phyloP scores from a whole-genome alignment of 2,329 filamentous ascomycete genomes.

The Aspergillus thermomutatus region DNA sequence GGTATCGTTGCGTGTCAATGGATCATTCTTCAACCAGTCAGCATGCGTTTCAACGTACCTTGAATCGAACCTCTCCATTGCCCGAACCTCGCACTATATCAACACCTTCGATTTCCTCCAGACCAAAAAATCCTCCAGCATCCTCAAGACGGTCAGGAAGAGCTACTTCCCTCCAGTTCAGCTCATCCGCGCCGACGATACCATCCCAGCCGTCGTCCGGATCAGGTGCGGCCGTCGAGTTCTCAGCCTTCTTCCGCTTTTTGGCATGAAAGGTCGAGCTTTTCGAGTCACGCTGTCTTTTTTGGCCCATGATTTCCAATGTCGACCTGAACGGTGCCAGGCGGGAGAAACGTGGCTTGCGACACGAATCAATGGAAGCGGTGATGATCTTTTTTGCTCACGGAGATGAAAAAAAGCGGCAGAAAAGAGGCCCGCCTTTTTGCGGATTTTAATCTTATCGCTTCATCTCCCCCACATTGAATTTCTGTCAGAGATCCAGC shows the following conservation, averaged over 20 bases:
- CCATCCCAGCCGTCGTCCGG: conserved; percentile 23
- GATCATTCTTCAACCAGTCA: not conserved
- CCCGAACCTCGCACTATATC: conserved; percentile 70
- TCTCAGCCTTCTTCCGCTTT: conserved; percentile 34
- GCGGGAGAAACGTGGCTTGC: not conserved
- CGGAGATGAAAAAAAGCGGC: conserved; percentile 35
- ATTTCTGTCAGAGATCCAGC: not conserved
- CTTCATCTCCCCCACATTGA: conserved; percentile 4
- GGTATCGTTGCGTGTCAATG: conserved; percentile 4
- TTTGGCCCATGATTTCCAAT: conserved; percentile 31
- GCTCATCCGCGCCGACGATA: conserved; percentile 45
- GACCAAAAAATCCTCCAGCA: conserved; percentile 86
- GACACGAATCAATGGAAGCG: not conserved
- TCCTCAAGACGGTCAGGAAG: conserved; percentile 77
- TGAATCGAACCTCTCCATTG: conserved; percentile 44
- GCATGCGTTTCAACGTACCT: conserved; percentile 27
- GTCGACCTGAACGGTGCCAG: not conserved
- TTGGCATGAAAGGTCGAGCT: conserved; percentile 25
- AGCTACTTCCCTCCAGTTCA: conserved; percentile 62
- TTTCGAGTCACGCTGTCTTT: conserved; percentile 33
- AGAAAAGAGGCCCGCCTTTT: conserved; percentile 29
- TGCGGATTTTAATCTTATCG: conserved; percentile 36
- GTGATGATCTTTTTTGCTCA: conserved; percentile 7
- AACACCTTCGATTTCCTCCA: conserved; percentile 90
- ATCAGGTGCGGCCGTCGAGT: conserved; percentile 10